Base-by-base conservation (phyloP, 768 basidiomycete species). In the Phylloporus sp. region DNA sequence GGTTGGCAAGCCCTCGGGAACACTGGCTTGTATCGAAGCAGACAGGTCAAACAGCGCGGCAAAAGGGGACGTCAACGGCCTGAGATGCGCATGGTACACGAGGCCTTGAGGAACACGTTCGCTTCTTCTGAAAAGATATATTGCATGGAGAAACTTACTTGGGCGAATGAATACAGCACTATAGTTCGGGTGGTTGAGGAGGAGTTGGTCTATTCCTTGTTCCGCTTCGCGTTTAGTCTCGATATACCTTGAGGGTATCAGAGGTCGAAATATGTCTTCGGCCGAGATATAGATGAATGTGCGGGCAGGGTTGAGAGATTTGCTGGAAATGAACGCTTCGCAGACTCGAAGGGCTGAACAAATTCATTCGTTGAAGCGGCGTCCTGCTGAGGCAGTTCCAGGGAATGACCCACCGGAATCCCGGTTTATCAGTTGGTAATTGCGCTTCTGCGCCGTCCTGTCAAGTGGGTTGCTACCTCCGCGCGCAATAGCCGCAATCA, bases 281-380 rank as follows among this genome's bases (percentile, higher is more conserved):
- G 97, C 97, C 44, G 97, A 99, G 50, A 99, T 76, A 71, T 90
- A 98, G 35, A 98, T 79, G 70, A 99, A 98, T n/a, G 85, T 80
- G 48, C 85, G 79, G 50, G 59, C 54, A 59, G 65, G 61, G 48
- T 64, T 22, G 8, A 10, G 62, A 38, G 73, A 64, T 15, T 68
- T 59, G 13, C 81, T 80, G 23, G 75, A 70, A 20, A 88, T 58
- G 63, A 88, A 90, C 6, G 89, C 81, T 62, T 89, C 81, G 62
- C 92, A 88, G 38, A 94, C 88, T 32, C 79, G 77, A 47, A 90
- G 68, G 24, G 86, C 91, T 86, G 56, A 52, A 41, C 45, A 49
- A 28, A 53, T 55, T 49, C 29, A 52, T 55, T 47, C 34, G 29
- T 53, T 53, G 38, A n/a, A 35, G 45, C 32, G 34, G 45, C 13